Evolutionary conservation across 345 rosid genomes (phyloP).

Genomic region (Erysimum cheiranthoides): DNA sequence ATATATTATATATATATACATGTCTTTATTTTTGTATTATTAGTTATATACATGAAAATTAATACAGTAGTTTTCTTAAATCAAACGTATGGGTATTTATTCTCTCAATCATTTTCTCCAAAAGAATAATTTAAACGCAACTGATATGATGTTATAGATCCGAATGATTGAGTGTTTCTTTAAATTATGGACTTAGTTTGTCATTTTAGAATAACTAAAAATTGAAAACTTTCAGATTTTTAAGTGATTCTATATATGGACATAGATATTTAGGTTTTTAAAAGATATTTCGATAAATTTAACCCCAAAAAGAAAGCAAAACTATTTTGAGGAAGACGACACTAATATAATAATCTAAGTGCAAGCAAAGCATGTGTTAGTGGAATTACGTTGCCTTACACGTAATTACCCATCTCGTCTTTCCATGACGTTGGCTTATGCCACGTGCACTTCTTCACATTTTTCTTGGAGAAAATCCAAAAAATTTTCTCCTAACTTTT

Average conservation of each 20-base stretch:
- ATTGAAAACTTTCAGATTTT: constrained; percentile 8
- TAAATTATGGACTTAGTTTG: constrained; percentile 13
- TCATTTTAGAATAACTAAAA: constrained; percentile 16
- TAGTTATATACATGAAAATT: not conserved
- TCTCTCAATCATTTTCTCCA: constrained; percentile 27
- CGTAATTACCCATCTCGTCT: constrained; percentile 43
- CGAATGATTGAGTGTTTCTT: constrained; percentile 26
- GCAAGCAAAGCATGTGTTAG: constrained; percentile 47
- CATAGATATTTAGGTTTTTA: constrained; percentile 8
- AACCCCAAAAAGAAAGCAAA: constrained; percentile 15
- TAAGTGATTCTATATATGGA: constrained; percentile 35
- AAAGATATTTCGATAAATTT: not conserved
- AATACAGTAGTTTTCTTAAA: not conserved
- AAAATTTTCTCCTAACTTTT: not conserved
- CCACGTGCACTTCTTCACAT: constrained; percentile 49
- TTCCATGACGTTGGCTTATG: constrained; percentile 46
- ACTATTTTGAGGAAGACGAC: constrained; percentile 34
- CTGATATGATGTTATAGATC: constrained; percentile 18
- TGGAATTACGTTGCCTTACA: constrained; percentile 48
- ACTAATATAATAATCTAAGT: constrained; percentile 12
- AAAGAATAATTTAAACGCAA: constrained; percentile 1
- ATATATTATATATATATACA: too few species aligned
- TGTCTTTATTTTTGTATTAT: not conserved
- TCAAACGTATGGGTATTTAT: not conserved
- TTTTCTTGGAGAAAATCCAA: constrained; percentile 6